Percentiles rank a stretch among this genome's conserved stretches.
phyloP scores from a whole-genome alignment of 495 filamentous ascomycete genomes.

The Aspergillus indologenus region DNA sequence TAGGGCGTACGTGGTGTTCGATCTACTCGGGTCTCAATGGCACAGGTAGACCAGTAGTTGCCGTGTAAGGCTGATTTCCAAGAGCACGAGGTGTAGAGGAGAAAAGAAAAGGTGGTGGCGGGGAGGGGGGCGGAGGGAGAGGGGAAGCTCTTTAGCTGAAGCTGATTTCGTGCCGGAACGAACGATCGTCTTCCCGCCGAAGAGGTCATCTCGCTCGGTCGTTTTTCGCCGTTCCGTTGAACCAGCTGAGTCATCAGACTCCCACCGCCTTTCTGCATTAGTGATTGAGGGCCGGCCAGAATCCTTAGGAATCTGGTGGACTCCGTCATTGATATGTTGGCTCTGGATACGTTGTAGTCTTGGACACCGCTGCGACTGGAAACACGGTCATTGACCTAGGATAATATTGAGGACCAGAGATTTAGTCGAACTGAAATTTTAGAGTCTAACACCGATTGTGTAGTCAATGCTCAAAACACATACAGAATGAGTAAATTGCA shows the following conservation, averaged over 20 bases:
- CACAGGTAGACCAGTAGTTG: not conserved
- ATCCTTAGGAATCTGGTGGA: conserved; percentile 22
- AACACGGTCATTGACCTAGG: not conserved
- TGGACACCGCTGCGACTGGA: not conserved
- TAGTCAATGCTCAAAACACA: too few relatives aligned
- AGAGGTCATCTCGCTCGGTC: conserved; percentile 16
- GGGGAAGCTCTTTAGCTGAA: conserved; percentile 21
- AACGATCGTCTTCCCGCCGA: conserved; percentile 16
- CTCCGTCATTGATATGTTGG: not conserved
- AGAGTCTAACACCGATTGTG: too few relatives aligned
- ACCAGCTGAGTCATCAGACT: conserved; percentile 27
- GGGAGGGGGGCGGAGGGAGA: conserved; percentile 1
- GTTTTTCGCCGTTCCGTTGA: conserved; percentile 27
- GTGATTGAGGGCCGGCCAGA: conserved; percentile 9
- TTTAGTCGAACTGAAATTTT: too few relatives aligned
- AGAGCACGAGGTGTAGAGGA: not conserved
- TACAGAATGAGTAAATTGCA: not conserved
- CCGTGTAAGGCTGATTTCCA: not conserved
- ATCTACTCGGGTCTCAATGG: not conserved
- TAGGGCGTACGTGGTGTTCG: not conserved
- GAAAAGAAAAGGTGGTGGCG: not conserved
- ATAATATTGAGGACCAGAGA: too few relatives aligned
- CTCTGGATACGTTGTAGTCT: not conserved
- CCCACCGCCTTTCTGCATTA: not conserved
- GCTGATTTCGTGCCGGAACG: conserved; percentile 8